phyloP scores from a whole-genome alignment of 2,329 filamentous ascomycete species.

The Penicillium sp. region DNA sequence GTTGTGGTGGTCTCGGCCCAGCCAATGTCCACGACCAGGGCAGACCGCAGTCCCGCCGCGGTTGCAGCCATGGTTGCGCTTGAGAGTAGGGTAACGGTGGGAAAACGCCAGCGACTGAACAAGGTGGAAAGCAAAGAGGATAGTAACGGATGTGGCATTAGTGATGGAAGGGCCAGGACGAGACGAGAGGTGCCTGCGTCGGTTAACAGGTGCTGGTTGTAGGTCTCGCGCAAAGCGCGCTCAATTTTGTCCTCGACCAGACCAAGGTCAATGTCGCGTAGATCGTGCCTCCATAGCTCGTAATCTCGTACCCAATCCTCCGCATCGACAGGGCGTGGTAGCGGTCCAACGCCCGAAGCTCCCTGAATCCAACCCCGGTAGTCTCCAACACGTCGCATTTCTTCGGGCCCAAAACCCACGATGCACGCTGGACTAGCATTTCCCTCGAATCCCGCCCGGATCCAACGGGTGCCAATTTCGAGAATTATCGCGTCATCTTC shows the following conservation, averaged over 20 bases:
- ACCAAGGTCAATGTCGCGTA: slow-evolving; percentile 70
- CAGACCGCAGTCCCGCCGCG: slow-evolving; percentile 80
- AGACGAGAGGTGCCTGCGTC: slow-evolving; percentile 68
- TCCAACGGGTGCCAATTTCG: slow-evolving; percentile 74
- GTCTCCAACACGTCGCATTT: slow-evolving; percentile 75
- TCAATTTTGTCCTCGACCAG: slow-evolving; percentile 86
- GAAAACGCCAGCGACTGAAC: slow-evolving; percentile 76
- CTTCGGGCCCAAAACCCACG: slow-evolving; percentile 70
- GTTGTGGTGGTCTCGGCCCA: slow-evolving; percentile 89
- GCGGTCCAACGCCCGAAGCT: slow-evolving; percentile 47
- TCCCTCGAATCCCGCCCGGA: slow-evolving; percentile 83
- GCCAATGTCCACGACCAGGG: slow-evolving; percentile 82
- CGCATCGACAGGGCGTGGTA: slow-evolving; percentile 25
- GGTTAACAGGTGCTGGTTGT: slow-evolving; percentile 67
- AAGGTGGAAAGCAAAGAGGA: slow-evolving; percentile 72
- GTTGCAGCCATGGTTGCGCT: slow-evolving; percentile 70
- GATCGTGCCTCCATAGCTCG: slow-evolving; percentile 76
- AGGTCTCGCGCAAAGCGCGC: slow-evolving; percentile 73
- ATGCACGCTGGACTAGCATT: slow-evolving; percentile 72
- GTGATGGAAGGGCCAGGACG: slow-evolving; percentile 72
- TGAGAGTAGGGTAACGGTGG: slow-evolving; percentile 77
- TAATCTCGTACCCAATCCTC: slow-evolving; percentile 48
- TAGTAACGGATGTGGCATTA: slow-evolving; percentile 73
- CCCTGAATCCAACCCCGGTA: slow-evolving; percentile 67
- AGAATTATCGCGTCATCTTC: slow-evolving; percentile 85